These are phyloP conservation scores for Russula compacta DNA, from an alignment of 768 basidiomycete species.

Conservation along the genomic window DNA sequence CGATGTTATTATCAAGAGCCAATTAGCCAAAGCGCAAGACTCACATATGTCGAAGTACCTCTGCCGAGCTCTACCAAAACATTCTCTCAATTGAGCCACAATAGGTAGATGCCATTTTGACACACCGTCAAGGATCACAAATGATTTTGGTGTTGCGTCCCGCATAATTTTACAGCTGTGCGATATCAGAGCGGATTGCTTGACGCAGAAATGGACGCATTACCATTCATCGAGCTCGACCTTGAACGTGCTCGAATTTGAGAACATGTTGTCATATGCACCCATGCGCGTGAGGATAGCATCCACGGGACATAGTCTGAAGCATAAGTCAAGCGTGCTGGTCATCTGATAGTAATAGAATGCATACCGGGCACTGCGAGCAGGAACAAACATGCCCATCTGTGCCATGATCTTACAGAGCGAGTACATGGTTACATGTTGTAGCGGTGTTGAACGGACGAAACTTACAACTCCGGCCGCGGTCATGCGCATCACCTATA, in stretches of 20 bases:
- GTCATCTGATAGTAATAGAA: not conserved
- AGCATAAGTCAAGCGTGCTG: conserved; percentile 5
- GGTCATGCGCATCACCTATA: conserved; percentile 87
- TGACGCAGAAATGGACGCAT: not conserved
- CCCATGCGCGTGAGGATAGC: conserved; percentile 96
- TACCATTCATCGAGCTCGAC: conserved; percentile 98
- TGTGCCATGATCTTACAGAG: conserved; percentile 74
- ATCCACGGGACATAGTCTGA: conserved; percentile 80
- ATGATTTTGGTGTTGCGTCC: conserved; percentile 86
- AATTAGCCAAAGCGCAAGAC: conserved; percentile 19
- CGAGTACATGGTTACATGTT: not conserved
- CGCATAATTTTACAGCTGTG: conserved; percentile 83
- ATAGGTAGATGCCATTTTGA: not conserved
- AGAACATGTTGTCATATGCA: conserved; percentile 96
- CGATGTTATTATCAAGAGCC: conserved; percentile 11
- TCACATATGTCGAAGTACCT: conserved; percentile 89
- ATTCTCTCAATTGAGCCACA: not conserved
- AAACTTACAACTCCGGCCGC: conserved; percentile 74
- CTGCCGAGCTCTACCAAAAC: conserved; percentile 70
- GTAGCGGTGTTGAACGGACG: not conserved
- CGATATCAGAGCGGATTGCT: not conserved
- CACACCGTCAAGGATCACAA: conserved; percentile 92
- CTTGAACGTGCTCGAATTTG: conserved; percentile 92
- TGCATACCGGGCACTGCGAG: conserved; percentile 60
- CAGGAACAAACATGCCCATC: conserved; percentile 92